phyloP scores from a whole-genome alignment of 257 asterid species.

The Sherardia arvensis region DNA sequence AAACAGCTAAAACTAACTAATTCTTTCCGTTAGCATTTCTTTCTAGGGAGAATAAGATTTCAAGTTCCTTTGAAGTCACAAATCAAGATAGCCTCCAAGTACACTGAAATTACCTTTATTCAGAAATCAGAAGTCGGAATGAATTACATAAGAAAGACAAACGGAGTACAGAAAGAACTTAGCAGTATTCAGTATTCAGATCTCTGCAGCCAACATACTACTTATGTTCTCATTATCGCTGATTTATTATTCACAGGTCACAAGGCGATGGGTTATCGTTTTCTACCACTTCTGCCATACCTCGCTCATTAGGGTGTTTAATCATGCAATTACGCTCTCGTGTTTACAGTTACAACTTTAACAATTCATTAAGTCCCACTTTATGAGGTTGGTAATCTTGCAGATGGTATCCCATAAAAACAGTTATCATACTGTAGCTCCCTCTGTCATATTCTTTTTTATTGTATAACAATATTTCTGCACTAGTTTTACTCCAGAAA shows the following conservation, averaged over 20 bases:
- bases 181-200: neutral
- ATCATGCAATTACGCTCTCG: neutral
- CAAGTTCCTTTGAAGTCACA: neutral
- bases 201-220: neutral
- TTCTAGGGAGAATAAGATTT: neutral
- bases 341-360: neutral
- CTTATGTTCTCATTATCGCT: neutral
- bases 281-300: neutral
- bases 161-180: neutral
- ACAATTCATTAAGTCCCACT: neutral
- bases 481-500: neutral
- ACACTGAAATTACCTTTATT: neutral
- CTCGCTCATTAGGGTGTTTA: neutral
- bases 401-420: neutral
- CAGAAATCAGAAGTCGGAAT: no score
- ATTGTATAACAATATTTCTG: neutral
- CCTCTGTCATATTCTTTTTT: neutral
- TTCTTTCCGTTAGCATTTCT: neutral
- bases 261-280: neutral
- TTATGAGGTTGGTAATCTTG: neutral
- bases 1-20: neutral
- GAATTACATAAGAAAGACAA: neutral
- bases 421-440: neutral
- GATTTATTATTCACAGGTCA: no score
- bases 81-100: neutral